phyloP scores from a whole-genome alignment of 257 asterid genomes.

The Euphrasia confusa region DNA sequence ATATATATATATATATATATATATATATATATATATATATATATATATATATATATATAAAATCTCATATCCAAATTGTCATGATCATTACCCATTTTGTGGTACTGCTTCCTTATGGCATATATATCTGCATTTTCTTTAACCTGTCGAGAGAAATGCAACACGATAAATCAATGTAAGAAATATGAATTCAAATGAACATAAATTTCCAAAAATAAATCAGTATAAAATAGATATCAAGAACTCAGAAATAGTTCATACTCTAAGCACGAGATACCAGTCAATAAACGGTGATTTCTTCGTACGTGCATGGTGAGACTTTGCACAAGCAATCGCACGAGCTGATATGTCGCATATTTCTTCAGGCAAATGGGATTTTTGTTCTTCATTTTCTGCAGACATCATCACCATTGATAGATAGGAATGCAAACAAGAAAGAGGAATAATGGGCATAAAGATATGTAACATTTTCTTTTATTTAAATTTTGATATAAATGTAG shows the following conservation, averaged over 20 bases:
- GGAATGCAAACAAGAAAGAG: background rate
- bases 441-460: conserved; percentile 17
- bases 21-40: no score
- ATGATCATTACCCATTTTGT: conserved; percentile 49
- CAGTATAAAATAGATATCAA: background rate
- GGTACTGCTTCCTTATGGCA: conserved; percentile 52
- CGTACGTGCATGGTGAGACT: conserved; percentile 25
- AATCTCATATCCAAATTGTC: background rate
- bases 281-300: conserved; percentile 38
- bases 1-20: no score
- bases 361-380: conserved; percentile 45
- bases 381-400: conserved; percentile 31
- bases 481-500: conserved; percentile 30
- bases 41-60: no score
- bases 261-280: conserved; percentile 71
- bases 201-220: background rate
- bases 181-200: background rate
- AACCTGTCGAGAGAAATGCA: conserved; percentile 35
- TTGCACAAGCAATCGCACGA: conserved; percentile 34
- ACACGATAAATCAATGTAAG: background rate
- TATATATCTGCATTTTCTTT: conserved; percentile 50
- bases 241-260: conserved; percentile 26
- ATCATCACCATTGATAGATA: conserved; percentile 31
- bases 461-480: background rate
- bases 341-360: conserved; percentile 47